These are phyloP conservation scores for Botrytis galanthina DNA, from an alignment of 2,329 filamentous ascomycete genomes.

Conservation along the genomic window DNA sequence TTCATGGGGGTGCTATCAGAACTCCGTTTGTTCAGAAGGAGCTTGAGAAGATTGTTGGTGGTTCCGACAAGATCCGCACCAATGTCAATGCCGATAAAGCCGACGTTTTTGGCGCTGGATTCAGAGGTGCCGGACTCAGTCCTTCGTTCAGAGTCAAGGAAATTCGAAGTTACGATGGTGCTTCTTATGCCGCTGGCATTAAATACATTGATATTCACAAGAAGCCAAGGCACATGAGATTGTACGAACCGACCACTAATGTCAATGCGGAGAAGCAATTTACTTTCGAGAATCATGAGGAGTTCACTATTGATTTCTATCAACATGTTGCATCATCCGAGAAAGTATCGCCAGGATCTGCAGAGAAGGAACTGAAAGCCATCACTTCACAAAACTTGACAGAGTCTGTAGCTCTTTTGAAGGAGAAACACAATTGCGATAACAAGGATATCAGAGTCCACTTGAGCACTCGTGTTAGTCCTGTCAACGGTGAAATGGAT, in stretches of 20 bases:
- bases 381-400: constrained; percentile 85
- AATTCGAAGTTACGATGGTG: constrained; percentile 77
- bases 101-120: constrained; percentile 91
- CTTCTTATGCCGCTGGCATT: constrained; percentile 70
- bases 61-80: constrained; percentile 75
- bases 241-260: constrained; percentile 76
- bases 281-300: constrained; percentile 75
- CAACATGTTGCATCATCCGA: constrained; percentile 60
- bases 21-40: constrained; percentile 93
- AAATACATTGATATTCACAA: constrained; percentile 69
- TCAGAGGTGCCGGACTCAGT: constrained; percentile 88
- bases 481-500: constrained; percentile 75
- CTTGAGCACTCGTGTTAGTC: constrained; percentile 69
- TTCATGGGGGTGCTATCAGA: constrained; percentile 85
- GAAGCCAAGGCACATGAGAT: constrained; percentile 72
- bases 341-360: constrained; percentile 43
- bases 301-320: constrained; percentile 78
- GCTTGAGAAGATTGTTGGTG: constrained; percentile 72
- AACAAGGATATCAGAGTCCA: constrained; percentile 76
- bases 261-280: constrained; percentile 80
- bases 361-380: constrained; percentile 60
- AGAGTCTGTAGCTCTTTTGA: constrained; percentile 72
- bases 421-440: constrained; percentile 70
- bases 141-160: constrained; percentile 98
- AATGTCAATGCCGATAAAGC: constrained; percentile 98